phyloP scores from a whole-genome alignment of 2,329 filamentous ascomycete genomes.

The Trichoderma pleuroti region DNA sequence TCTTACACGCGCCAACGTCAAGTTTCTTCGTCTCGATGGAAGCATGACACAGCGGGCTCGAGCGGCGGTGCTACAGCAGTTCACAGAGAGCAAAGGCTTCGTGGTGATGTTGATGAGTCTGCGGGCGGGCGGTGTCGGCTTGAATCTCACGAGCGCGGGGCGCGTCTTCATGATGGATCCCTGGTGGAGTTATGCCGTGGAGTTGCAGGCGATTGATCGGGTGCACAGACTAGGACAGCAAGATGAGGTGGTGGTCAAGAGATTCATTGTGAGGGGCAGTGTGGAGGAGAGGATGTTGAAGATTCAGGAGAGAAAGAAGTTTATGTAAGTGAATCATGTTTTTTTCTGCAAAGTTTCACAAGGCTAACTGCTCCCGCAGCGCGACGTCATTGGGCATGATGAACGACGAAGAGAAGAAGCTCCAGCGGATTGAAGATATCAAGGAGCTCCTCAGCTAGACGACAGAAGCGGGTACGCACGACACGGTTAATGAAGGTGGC shows the following conservation, averaged over 20 bases:
- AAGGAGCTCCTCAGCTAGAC: constrained; percentile 73
- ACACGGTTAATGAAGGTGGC: neutral
- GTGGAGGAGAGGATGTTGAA: constrained; percentile 94
- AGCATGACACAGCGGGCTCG: constrained; percentile 83
- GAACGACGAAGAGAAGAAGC: constrained; percentile 86
- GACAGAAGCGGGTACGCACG: neutral
- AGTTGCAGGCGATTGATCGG: constrained; percentile 95
- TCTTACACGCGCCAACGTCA: constrained; percentile 66
- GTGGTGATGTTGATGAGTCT: constrained; percentile 78
- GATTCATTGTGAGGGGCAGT: constrained; percentile 85
- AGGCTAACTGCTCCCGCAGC: constrained; percentile 43
- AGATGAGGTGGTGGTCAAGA: constrained; percentile 75
- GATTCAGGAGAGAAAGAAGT: constrained; percentile 94
- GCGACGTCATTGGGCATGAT: constrained; percentile 95
- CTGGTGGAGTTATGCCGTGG: constrained; percentile 97
- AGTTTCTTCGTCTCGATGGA: constrained; percentile 85
- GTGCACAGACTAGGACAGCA: constrained; percentile 96
- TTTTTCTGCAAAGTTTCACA: neutral
- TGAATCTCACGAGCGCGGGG: constrained; percentile 86
- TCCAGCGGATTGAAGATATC: constrained; percentile 89
- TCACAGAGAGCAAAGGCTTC: constrained; percentile 58
- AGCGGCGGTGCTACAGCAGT: constrained; percentile 72
- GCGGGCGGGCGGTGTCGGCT: constrained; percentile 84
- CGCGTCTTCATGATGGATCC: constrained; percentile 99
- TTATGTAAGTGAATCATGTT: constrained; percentile 64